phyloP scores from a whole-genome alignment of 1,284 basidiomycete species.

The Boletellus deceptivus region DNA sequence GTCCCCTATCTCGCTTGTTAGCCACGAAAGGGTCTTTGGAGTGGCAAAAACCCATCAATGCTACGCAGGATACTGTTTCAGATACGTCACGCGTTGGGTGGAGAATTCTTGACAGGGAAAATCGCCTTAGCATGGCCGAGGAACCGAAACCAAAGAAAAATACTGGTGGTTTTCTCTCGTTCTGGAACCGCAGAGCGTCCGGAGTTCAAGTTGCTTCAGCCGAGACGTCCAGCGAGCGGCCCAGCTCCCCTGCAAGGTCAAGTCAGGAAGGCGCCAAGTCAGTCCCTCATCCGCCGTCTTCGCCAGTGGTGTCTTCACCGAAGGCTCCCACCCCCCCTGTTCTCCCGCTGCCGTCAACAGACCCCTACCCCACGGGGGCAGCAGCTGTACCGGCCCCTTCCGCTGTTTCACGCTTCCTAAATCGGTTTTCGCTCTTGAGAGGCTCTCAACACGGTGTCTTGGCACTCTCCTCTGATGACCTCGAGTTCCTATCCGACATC shows the following conservation, averaged over 20 bases:
- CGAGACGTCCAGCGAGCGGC: slow-evolving; percentile 20
- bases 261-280: slow-evolving; percentile 36
- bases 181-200: slow-evolving; percentile 55
- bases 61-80: slow-evolving; percentile 44
- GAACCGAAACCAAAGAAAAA: slow-evolving; percentile 47
- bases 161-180: slow-evolving; percentile 60
- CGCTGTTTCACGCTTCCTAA: slow-evolving; percentile 69
- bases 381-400: slow-evolving; percentile 41
- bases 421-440: slow-evolving; percentile 58
- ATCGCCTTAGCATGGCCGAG: slow-evolving; percentile 24
- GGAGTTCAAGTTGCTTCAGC: slow-evolving; percentile 8
- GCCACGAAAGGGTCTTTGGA: slow-evolving; percentile 66
- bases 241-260: slow-evolving; percentile 32
- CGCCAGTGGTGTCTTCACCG: slow-evolving; percentile 25
- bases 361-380: slow-evolving; percentile 19
- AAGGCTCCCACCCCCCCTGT: slow-evolving; percentile 17
- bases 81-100: slow-evolving; percentile 63
- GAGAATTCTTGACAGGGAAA: slow-evolving; percentile 53
- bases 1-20: slow-evolving; percentile 64
- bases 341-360: slow-evolving; percentile 6
- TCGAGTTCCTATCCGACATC: slow-evolving; percentile 74
- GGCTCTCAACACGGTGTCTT: slow-evolving; percentile 48
- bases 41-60: slow-evolving; percentile 68
- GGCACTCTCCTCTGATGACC: slow-evolving; percentile 65
- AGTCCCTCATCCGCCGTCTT: slow-evolving; percentile 6